phyloP scores from a whole-genome alignment of 495 filamentous ascomycete species.

The Xylaria palmicola region DNA sequence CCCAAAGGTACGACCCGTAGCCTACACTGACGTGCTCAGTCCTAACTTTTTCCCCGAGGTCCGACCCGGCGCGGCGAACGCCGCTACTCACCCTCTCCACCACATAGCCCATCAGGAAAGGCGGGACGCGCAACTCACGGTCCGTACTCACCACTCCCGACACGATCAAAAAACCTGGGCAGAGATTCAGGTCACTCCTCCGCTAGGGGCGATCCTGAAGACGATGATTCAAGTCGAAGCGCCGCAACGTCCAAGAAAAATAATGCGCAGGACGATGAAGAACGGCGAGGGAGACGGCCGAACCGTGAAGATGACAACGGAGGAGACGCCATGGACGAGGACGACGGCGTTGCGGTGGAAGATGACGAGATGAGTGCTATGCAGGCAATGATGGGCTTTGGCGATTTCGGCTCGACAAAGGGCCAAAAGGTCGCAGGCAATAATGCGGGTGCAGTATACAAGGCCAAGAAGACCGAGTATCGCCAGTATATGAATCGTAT shows the following conservation, averaged over 20 bases:
- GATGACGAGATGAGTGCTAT: constrained; percentile 75
- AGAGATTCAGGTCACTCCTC: constrained; percentile 25
- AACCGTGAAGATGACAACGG: constrained; percentile 26
- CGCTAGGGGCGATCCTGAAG: constrained; percentile 38
- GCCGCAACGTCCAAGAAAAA: constrained; percentile 31
- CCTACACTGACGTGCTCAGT: neutral
- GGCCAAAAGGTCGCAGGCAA: constrained; percentile 89
- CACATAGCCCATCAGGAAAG: constrained; percentile 16
- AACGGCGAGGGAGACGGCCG: constrained; percentile 21
- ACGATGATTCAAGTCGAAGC: constrained; percentile 42
- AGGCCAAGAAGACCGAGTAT: constrained; percentile 95
- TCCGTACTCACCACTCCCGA: constrained; percentile 29
- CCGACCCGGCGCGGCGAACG: constrained; percentile 17
- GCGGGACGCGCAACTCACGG: constrained; percentile 18
- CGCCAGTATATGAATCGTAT: constrained; percentile 98
- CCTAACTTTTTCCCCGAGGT: constrained; percentile 14
- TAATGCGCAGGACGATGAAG: constrained; percentile 10
- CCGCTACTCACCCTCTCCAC: constrained; percentile 19
- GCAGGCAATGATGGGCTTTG: constrained; percentile 85
- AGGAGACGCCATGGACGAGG: constrained; percentile 47
- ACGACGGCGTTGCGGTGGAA: constrained; percentile 52
- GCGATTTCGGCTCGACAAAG: constrained; percentile 81
- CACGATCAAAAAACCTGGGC: constrained; percentile 24
- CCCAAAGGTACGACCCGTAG: constrained; percentile 9
- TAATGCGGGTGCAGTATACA: constrained; percentile 76